Conservation (phyloP, 345 rosid genomes). For the Schrenkiella parvula region DNA sequence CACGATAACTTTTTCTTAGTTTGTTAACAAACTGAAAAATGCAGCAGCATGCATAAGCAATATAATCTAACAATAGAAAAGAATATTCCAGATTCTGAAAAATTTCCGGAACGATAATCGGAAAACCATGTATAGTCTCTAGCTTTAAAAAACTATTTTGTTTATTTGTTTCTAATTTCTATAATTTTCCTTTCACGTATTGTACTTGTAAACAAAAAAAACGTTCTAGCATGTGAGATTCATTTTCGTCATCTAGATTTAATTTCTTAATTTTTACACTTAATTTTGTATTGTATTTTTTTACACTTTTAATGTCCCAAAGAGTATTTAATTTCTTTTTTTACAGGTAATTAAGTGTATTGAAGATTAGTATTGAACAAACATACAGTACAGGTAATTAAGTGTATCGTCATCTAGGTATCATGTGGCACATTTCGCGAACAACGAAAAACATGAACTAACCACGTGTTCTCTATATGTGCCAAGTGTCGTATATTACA, state of each 20-base stretch:
- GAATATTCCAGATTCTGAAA: neutral
- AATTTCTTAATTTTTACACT: too few relatives aligned
- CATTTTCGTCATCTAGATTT: too few relatives aligned
- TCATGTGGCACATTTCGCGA: conserved; percentile 16
- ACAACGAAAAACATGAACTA: neutral
- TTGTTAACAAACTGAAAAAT: neutral
- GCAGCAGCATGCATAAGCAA: neutral
- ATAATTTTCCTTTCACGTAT: neutral
- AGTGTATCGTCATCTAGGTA: conserved; percentile 1
- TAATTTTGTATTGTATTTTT: too few relatives aligned
- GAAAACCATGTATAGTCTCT: neutral
- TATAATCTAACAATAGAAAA: neutral
- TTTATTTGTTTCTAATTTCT: neutral
- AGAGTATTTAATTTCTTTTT: too few relatives aligned
- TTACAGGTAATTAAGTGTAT: too few relatives aligned
- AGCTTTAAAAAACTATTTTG: too few relatives aligned
- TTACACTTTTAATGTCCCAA: too few relatives aligned
- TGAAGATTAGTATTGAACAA: too few relatives aligned
- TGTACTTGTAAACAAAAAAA: neutral
- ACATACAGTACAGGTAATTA: too few relatives aligned
- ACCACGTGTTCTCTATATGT: conserved; percentile 11
- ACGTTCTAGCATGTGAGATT: too few relatives aligned
- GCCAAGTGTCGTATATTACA: neutral
- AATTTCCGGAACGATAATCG: neutral
- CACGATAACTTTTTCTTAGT: neutral